Base-by-base conservation (phyloP, 2,329 filamentous ascomycete species). In the Tolypocladium endophyticum region DNA sequence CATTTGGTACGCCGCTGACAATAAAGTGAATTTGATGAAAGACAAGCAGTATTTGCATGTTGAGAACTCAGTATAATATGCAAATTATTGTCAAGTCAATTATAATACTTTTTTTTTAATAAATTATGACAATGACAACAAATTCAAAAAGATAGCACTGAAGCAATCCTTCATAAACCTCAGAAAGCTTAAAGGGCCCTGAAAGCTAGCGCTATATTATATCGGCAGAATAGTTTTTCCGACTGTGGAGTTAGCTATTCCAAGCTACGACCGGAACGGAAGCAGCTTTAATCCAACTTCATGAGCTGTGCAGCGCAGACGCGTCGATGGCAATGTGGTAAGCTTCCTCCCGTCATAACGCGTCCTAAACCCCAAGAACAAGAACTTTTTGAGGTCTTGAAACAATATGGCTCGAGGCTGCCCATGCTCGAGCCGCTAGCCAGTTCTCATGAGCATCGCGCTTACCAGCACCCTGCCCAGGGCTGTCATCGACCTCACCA, bases 401-500 rank as follows among this genome's bases (percentile, higher is more conserved):
- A 4, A n/a, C 1, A 35, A 28, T 8, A 18, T 35, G 50, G 50
- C 30, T 53, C 28, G 50, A 57, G 43, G 4, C 55, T 30, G 4
- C 7, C 28, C 33, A 14, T 38, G 14, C 43, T 58, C 45, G 33
- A 53, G 33, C 38, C 39, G 33, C n/a, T 2, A 18, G 35, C n/a
- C 35, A 36, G 36, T 62, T 57, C 60, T 61, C 18, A 71, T 71
- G 68, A 67, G 65, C 59, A 60, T 65, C 47, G 64, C 68, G 61
- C 64, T 71, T 50, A 70, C 69, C 41, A 59, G 63, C 11, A 66
- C 65, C 16, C 50, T 65, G 30, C 58, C 64, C 41, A 69, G 65
- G 59, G 61, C 69, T 61, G 60, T 70, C 11, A 66, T 73, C 56
- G 69, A 73, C 64, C 64, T 70, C 11, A 68, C 68, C 9, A 63